Base-by-base conservation (phyloP, 257 asterid genomes). In the Solanum clarkiae region DNA sequence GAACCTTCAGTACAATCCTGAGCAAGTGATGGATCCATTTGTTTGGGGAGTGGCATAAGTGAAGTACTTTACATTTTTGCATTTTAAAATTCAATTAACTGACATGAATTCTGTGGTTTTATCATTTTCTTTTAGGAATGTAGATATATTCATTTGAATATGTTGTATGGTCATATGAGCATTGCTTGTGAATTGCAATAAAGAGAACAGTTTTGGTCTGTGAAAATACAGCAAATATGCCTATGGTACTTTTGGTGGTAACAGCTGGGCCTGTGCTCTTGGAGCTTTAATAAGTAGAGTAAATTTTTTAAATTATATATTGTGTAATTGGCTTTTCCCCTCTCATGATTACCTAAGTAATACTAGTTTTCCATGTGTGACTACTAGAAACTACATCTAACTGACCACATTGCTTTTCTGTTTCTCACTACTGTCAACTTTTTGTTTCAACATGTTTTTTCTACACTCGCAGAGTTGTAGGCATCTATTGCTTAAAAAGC, bases 121-220 rank as follows among this genome's bases (percentile, higher is more conserved):
- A 66, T 65, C 18, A 60, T 12, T 16, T 72, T 51, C 51, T 86
- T 40, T 10, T n/a, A 69, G 51, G 69, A 42, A 16, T 47, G 47
- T 82, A 54, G 42, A 42, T 55, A 20, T 74, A 74, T 2, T 45
- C 42, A 74, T 12, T 74, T 45, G 59, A 47, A 74, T n/a, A 69
- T 47, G 54, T 5, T 36, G 57, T 49, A 47, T 20, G 18, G 63
- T n/a, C 14, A 24, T 17, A 15, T 63, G 17, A 80, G 3, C 68
- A n/a, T 69, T 80, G 87, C 89, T 84, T 87, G 84, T 84, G 79
- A 80, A 26, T 63, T 26, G 71, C 14, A 42, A 63, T 26, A 63
- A 63, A 29, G 10, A 13, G 26, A 26, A 63, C 47, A 77, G 24
- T 77, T 77, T 79, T 84, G 69, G 84, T 20, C 71, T 59, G 32